Evolutionary conservation across 1,139 yeast species (phyloP).

Genomic region (Sugiyamaella xylanicola): DNA sequence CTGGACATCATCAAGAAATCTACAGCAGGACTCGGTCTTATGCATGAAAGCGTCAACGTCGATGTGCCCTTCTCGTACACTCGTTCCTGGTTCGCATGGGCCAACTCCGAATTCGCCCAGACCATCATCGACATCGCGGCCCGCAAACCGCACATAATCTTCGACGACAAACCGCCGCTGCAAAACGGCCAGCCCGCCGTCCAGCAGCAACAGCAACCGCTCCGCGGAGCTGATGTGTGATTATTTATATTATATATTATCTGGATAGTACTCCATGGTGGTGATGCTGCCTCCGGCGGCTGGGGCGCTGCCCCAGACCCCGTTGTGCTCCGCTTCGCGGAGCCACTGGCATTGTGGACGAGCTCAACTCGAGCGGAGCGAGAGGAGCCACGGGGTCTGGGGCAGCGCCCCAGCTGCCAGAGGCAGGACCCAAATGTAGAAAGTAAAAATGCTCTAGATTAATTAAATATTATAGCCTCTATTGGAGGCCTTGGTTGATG

Average conservation of each 20-base stretch:
- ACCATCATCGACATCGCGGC: constrained; percentile 74
- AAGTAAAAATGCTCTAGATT: not conserved
- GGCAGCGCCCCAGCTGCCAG: not conserved
- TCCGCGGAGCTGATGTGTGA: not conserved
- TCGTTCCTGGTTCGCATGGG: constrained; percentile 93
- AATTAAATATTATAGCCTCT: constrained; percentile 3
- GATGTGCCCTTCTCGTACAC: constrained; percentile 52
- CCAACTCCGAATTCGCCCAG: constrained; percentile 87
- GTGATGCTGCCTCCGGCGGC: not conserved
- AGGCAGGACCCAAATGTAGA: not conserved
- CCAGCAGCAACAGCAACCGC: not conserved
- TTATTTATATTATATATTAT: not conserved
- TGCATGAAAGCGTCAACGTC: constrained; percentile 83
- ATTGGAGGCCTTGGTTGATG: constrained; percentile 21
- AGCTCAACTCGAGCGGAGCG: not conserved
- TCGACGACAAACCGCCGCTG: constrained; percentile 35
- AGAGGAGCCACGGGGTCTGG: not conserved
- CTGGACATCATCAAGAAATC: constrained; percentile 57
- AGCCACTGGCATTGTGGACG: too few relatives aligned
- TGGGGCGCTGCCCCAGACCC: not conserved
- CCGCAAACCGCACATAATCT: constrained; percentile 72
- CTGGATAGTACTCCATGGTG: not conserved
- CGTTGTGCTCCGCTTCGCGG: not conserved
- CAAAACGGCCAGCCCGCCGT: not conserved
- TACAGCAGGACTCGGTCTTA: constrained; percentile 74